Evolutionary conservation across 176 grass and related monocot genomes (phyloP).

Genomic region (Oryza glumipatula): DNA sequence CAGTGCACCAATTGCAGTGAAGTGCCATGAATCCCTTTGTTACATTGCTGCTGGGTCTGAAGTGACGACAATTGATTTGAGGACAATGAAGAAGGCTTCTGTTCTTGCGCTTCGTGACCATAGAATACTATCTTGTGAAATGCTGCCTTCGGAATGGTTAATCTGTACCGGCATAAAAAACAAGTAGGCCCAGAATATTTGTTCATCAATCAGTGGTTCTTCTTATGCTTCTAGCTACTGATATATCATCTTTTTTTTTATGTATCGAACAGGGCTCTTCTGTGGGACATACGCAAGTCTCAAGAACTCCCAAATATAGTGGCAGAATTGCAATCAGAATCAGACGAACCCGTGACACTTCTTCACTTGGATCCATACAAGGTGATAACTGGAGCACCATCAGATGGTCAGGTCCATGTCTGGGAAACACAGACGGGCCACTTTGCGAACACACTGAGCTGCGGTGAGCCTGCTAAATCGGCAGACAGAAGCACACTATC

Average conservation of each 20-base stretch:
- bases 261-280: constrained; percentile 62
- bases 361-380: constrained; percentile 92
- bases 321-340: constrained; percentile 68
- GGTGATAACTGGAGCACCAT: constrained; percentile 65
- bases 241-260: constrained; percentile 29
- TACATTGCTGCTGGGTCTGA: constrained; percentile 67
- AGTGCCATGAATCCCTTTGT: constrained; percentile 71
- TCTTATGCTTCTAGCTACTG: neutral
- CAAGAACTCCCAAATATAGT: constrained; percentile 51
- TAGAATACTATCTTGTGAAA: constrained; percentile 76
- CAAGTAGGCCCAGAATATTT: constrained; percentile 61
- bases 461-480: constrained; percentile 28
- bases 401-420: constrained; percentile 52
- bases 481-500: constrained; percentile 28
- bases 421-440: constrained; percentile 58
- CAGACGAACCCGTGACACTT: constrained; percentile 58
- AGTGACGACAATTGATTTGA: constrained; percentile 72
- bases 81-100: constrained; percentile 86
- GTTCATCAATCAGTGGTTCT: neutral
- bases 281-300: constrained; percentile 87
- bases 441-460: constrained; percentile 64
- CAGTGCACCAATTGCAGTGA: constrained; percentile 59
- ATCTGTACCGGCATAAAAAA: constrained; percentile 70
- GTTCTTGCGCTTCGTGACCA: constrained; percentile 47
- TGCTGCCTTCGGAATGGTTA: constrained; percentile 82